phyloP scores from a whole-genome alignment of 441 rosid genomes.

The Sinapis alba region DNA sequence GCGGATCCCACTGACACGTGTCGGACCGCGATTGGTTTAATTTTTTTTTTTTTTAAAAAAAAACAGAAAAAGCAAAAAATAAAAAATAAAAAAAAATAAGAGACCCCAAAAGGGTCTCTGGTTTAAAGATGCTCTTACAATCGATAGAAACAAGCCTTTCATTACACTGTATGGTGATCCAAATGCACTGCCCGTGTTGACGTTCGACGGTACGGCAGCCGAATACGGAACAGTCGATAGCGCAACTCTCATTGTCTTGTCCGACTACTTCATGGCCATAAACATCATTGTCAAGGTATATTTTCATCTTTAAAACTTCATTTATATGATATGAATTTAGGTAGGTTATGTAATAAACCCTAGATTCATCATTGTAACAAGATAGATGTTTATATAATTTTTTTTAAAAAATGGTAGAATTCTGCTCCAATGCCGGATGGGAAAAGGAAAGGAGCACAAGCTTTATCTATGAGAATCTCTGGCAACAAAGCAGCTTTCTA shows the following conservation, averaged over 20 bases:
- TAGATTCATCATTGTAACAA: not conserved
- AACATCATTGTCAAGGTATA: conserved; percentile 55
- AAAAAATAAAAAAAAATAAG: too few relatives aligned
- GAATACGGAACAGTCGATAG: conserved; percentile 64
- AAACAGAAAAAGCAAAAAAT: too few relatives aligned
- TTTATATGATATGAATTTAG: not conserved
- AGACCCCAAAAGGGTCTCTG: too few relatives aligned
- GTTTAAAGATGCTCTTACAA: too few relatives aligned
- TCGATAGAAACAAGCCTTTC: conserved; percentile 35
- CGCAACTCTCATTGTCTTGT: conserved; percentile 53
- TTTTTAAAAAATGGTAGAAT: conserved; percentile 43
- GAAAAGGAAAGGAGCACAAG: conserved; percentile 53
- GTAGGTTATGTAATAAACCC: not conserved
- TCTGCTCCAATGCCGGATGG: conserved; percentile 60
- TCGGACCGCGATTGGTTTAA: too few relatives aligned
- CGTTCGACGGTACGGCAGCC: conserved; percentile 48
- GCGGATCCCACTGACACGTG: too few relatives aligned
- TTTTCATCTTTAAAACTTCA: conserved; percentile 23
- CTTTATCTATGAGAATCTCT: conserved; percentile 54
- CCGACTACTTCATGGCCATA: conserved; percentile 62
- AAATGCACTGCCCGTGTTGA: conserved; percentile 41
- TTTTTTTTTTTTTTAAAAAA: too few relatives aligned
- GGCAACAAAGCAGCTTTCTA: conserved; percentile 69
- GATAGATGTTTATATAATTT: not conserved
- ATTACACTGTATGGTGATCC: conserved; percentile 35